Percentiles rank a stretch among this genome's conserved stretches.
phyloP scores from a whole-genome alignment of 2,329 filamentous ascomycete species.

The Cladosporium colombiae region DNA sequence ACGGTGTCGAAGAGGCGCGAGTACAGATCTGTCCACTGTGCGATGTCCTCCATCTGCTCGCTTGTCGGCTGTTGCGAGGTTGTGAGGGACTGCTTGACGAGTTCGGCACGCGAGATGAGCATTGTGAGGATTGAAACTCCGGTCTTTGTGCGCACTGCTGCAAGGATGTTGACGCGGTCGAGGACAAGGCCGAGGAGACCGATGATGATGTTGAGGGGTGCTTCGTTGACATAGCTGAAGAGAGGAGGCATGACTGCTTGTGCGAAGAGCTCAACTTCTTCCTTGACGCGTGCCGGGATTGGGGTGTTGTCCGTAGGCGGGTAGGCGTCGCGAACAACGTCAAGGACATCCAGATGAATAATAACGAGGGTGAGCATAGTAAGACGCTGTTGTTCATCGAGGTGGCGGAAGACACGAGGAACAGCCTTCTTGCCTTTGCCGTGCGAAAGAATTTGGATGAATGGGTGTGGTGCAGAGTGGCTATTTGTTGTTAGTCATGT shows the following conservation, averaged over 20 bases:
- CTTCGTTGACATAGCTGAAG: constrained; percentile 87
- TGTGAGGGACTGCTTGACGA: constrained; percentile 79
- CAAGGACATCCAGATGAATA: constrained; percentile 86
- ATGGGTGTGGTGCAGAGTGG: constrained; percentile 74
- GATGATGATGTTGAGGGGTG: constrained; percentile 85
- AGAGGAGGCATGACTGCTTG: constrained; percentile 85
- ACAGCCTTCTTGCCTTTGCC: constrained; percentile 96
- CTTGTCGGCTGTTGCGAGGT: constrained; percentile 61
- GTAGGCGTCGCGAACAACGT: constrained; percentile 81
- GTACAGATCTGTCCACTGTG: constrained; percentile 81
- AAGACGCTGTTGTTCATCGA: constrained; percentile 87
- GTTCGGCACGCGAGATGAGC: constrained; percentile 88
- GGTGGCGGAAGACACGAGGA: constrained; percentile 89
- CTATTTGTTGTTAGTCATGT: constrained; percentile 50
- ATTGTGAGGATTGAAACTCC: constrained; percentile 90
- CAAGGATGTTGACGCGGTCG: constrained; percentile 75
- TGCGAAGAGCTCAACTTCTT: constrained; percentile 90
- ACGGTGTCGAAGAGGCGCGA: constrained; percentile 83
- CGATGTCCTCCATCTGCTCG: constrained; percentile 60
- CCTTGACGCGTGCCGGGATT: constrained; percentile 75
- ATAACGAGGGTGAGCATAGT: constrained; percentile 96
- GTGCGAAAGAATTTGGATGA: constrained; percentile 93
- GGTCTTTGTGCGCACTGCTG: constrained; percentile 83
- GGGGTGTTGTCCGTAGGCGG: constrained; percentile 69
- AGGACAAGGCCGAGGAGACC: constrained; percentile 85